Conservation (phyloP, 208 protist genomes). For the Wallacemonas collosoma region DNA sequence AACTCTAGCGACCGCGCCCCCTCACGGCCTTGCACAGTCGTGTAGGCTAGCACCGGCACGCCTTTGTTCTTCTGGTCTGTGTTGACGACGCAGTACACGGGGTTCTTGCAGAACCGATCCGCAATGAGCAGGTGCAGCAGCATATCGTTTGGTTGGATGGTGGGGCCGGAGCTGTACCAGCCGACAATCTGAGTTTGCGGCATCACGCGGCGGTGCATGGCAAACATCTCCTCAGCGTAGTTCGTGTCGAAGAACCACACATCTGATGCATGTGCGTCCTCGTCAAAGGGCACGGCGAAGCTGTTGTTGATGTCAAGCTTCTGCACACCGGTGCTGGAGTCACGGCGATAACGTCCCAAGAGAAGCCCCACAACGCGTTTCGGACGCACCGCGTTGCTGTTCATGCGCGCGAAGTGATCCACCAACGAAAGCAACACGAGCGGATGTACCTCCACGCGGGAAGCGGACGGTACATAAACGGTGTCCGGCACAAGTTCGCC, state of each 20-base stretch:
- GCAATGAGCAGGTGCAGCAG: conserved; percentile 97
- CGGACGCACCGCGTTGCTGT: conserved; percentile 80
- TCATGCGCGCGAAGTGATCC: conserved; percentile 99
- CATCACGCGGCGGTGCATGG: conserved; percentile 99
- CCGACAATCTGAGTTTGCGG: conserved; percentile 98
- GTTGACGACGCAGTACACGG: conserved; percentile 93
- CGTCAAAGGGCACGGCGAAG: conserved; percentile 99
- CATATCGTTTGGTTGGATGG: conserved; percentile 96
- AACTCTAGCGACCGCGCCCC: conserved; percentile 83
- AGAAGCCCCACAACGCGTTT: conserved; percentile 98
- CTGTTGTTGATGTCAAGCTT: conserved; percentile 96
- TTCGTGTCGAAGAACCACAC: conserved; percentile 99
- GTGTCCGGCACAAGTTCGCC: conserved; percentile 21
- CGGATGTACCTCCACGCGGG: conserved; percentile 97
- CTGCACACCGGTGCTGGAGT: conserved; percentile 41
- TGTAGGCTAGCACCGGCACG: conserved; percentile 90
- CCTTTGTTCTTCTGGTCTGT: conserved; percentile 90
- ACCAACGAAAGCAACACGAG: conserved; percentile 98
- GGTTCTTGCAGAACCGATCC: conserved; percentile 91
- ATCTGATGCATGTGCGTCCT: conserved; percentile 95
- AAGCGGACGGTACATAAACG: conserved; percentile 52
- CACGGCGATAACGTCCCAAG: conserved; percentile 88
- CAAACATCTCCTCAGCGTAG: conserved; percentile 97
- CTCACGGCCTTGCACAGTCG: conserved; percentile 82
- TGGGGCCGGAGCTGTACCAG: conserved; percentile 99